Percentiles rank a stretch among this genome's conserved stretches.
Evolutionary conservation across 257 asterid genomes (phyloP).

Genomic region (Solanum habrochaites): DNA sequence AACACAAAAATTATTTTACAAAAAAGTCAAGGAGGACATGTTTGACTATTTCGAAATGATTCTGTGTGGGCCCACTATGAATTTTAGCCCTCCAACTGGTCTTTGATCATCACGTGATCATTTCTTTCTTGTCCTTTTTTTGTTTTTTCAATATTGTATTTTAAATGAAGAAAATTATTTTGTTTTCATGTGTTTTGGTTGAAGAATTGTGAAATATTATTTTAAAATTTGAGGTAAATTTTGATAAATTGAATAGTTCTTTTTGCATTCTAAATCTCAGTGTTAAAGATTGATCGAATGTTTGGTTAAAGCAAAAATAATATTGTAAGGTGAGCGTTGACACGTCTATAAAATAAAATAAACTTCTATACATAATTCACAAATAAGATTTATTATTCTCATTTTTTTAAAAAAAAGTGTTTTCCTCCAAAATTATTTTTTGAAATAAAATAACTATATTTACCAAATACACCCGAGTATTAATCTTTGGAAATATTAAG

Average conservation of each 20-base stretch:
- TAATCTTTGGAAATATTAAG: neutral
- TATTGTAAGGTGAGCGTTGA: neutral
- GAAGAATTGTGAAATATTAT: neutral
- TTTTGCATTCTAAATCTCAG: neutral
- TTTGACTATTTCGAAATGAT: neutral
- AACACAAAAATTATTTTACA: neutral
- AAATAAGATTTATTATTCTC: neutral
- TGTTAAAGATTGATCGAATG: neutral
- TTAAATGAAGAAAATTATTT: neutral
- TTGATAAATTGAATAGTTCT: neutral
- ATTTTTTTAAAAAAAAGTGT: no score
- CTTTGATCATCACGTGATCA: neutral
- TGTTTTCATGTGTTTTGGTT: neutral
- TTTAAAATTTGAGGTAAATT: neutral
- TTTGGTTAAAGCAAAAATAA: no score
- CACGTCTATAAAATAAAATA: neutral
- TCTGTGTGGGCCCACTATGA: conserved; percentile 3
- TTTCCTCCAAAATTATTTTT: neutral
- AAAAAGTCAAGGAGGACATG: conserved; percentile 1
- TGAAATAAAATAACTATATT: no score
- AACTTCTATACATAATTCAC: no score
- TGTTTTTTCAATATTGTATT: no score
- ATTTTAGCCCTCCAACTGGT: neutral
- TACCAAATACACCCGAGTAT: neutral
- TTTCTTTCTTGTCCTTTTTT: neutral